Evolutionary conservation across 2,329 filamentous ascomycete species (phyloP), one percentile per base, ranked within the genome.

Genomic region (Rhynchosporium secalis): DNA sequence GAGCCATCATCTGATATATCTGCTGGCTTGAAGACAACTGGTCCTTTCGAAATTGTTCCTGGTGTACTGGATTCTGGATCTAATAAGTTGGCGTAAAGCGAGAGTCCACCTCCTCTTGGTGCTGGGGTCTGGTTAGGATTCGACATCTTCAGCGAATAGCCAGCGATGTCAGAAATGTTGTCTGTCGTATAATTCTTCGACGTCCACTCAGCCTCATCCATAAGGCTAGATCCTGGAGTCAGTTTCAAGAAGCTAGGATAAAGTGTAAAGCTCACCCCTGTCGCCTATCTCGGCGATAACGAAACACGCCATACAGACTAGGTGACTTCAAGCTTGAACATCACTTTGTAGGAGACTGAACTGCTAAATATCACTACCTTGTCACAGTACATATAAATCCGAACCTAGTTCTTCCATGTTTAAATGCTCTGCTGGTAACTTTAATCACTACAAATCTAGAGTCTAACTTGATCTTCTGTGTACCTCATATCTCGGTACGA

Each of bases 71-170:
- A 89, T 86, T 70, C 92, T 3, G 73, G 69, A 70, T 91, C 88
- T 66, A 95, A 85, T 48, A 96, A 83, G 75, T 96, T 91, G 60
- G 91, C 92, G 74, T 96, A 96, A 4, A 96, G 85, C 20, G 91
- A 93, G 68, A 92, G 79, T 62, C 82, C 81, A 62, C 79, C 77
- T 12, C 33, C 20, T 61, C 79, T 76, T 52, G 75, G 73, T 12
- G 76, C 61, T 46, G 66, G 65, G 29, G 62, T 49, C 13, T 64
- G 56, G 47, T 65, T 68, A 55, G 67, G 56, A 67, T 72, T 70
- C 41, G 73, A 70, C 73, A 74, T 74, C 9, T 33, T 59, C 26
- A 47, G n/a, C 29, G n/a, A 26, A 28, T 10, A 28, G 3, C 12
- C 15, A 55, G 4, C 9, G 8, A 40, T 29, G n/a, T 41, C 29